These are phyloP conservation scores for Triticum timopheevii DNA, from an alignment of 176 grass and related monocot species.

Conservation along the genomic window DNA sequence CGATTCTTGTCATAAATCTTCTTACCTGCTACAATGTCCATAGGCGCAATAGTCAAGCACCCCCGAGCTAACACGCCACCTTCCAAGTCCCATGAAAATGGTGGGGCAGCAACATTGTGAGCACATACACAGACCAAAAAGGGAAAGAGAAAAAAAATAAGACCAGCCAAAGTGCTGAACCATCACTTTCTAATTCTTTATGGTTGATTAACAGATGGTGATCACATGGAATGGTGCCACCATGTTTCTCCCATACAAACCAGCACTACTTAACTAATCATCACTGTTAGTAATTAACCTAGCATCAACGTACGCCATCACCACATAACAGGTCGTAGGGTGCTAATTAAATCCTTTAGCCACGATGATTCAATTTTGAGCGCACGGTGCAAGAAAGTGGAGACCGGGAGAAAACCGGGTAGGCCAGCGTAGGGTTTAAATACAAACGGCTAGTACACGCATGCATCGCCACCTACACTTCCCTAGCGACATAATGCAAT, in stretches of 20 bases:
- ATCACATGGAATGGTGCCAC: constrained; percentile 8
- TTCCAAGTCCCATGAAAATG: neutral
- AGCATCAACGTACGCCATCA: constrained; percentile 9
- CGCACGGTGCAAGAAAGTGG: neutral
- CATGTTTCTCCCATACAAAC: constrained; percentile 23
- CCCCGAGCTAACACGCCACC: neutral
- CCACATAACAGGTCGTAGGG: neutral
- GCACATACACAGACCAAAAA: constrained; percentile 23
- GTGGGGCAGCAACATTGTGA: constrained; percentile 14
- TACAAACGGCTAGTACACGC: constrained; percentile 48
- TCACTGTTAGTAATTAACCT: neutral
- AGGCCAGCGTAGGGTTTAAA: constrained; percentile 11
- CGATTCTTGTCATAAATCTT: constrained; percentile 20
- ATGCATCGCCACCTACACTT: constrained; percentile 5
- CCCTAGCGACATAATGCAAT: constrained; percentile 28
- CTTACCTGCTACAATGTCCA: constrained; percentile 39
- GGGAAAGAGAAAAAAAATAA: neutral
- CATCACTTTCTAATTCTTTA: constrained; percentile 1
- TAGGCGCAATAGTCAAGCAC: constrained; percentile 28
- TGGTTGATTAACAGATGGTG: neutral
- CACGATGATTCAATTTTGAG: neutral
- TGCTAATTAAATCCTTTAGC: neutral
- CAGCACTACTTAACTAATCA: neutral
- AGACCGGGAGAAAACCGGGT: neutral
- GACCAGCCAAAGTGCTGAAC: neutral